These are phyloP conservation scores for Ascosphaera apis DNA, from an alignment of 2,329 filamentous ascomycete species.

Conservation along the genomic window DNA sequence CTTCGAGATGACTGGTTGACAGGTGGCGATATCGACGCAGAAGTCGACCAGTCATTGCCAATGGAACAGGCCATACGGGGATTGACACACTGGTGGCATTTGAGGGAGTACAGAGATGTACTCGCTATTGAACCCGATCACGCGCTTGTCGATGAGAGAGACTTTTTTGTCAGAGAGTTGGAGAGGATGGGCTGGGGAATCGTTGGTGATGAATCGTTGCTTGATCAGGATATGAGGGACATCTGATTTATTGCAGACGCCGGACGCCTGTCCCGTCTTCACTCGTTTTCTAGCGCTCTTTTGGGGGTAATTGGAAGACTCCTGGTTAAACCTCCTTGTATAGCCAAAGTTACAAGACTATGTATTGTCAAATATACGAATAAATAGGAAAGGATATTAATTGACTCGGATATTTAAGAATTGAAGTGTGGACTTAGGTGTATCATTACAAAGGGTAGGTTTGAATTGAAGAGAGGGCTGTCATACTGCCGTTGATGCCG, in stretches of 20 bases:
- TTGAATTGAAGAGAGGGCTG: not conserved
- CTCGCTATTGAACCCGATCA: conserved; percentile 32
- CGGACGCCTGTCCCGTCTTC: no score
- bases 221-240: not conserved
- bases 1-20: conserved; percentile 84
- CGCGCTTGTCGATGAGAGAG: conserved; percentile 44
- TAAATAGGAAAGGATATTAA: no score
- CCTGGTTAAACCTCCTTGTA: no score
- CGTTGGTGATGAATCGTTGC: conserved; percentile 13
- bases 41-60: conserved; percentile 79
- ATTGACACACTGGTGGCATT: conserved; percentile 85
- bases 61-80: conserved; percentile 76
- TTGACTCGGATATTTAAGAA: no score
- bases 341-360: no score
- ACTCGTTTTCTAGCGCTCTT: no score
- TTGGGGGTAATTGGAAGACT: no score
- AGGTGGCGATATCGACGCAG: conserved; percentile 74
- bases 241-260: no score
- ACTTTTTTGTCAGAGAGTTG: conserved; percentile 58
- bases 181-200: conserved; percentile 37
- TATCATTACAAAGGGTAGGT: no score
- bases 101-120: conserved; percentile 56
- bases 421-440: no score
- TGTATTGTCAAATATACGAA: no score
- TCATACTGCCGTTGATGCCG: not conserved